Evolutionary conservation across 2,329 filamentous ascomycete genomes (phyloP).

Genomic region (Emergomyces africanus): DNA sequence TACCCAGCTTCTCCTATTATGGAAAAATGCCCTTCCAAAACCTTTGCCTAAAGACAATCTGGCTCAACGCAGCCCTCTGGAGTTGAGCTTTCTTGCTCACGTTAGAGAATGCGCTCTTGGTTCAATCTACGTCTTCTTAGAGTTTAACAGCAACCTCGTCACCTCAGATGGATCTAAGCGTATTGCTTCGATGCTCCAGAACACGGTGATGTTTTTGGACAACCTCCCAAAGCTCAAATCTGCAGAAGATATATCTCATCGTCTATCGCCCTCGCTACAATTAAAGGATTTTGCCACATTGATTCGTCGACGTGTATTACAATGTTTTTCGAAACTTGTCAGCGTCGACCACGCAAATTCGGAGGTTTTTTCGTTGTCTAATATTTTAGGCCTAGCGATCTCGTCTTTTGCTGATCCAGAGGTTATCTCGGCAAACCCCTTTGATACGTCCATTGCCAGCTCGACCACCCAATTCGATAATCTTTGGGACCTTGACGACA

Average conservation of each 20-base stretch:
- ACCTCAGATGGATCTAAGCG: constrained; percentile 91
- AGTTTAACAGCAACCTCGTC: constrained; percentile 82
- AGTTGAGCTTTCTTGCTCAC: constrained; percentile 86
- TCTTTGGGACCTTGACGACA: constrained; percentile 90
- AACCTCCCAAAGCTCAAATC: constrained; percentile 72
- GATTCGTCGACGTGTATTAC: constrained; percentile 82
- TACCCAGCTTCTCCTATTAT: constrained; percentile 80
- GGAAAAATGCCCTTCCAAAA: constrained; percentile 95
- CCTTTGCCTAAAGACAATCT: constrained; percentile 89
- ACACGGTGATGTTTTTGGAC: constrained; percentile 80
- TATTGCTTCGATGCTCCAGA: constrained; percentile 88
- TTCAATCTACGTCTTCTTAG: constrained; percentile 80
- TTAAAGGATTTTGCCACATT: constrained; percentile 83
- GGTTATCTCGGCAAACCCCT: constrained; percentile 52
- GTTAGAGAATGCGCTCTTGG: constrained; percentile 89
- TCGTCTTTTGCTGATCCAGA: constrained; percentile 90
- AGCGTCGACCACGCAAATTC: constrained; percentile 74
- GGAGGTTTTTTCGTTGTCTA: constrained; percentile 81
- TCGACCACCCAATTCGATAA: constrained; percentile 83
- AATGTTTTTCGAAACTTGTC: constrained; percentile 87
- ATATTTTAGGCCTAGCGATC: constrained; percentile 76
- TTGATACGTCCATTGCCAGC: constrained; percentile 84
- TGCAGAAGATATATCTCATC: constrained; percentile 73
- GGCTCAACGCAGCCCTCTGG: constrained; percentile 66
- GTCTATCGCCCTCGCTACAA: constrained; percentile 73